Evolutionary conservation across 768 basidiomycete genomes (phyloP), one percentile per base, ranked within the genome.

Genomic region (Clitopilus hobsonii): DNA sequence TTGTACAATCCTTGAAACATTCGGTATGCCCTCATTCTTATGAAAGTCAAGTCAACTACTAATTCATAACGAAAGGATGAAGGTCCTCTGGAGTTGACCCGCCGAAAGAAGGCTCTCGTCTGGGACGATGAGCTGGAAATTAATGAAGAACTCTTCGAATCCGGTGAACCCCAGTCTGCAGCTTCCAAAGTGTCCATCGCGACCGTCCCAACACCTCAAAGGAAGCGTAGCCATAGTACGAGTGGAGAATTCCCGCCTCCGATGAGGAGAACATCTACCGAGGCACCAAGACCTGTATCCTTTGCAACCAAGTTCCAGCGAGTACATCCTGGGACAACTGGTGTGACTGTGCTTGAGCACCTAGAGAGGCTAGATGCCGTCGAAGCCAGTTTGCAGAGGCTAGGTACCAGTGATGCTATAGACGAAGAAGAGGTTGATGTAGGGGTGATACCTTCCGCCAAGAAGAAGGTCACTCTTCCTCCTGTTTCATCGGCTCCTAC

Each of bases 41-140:
- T 38, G 56, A 38, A 49, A 11, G 51, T n/a, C 7, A 27, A 18
- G 26, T 54, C n/a, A 48, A 28, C 26, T 53, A 55, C 29, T 54
- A 5, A 38, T 32, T 23, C 49, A 28, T 20, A 51, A n/a, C 7
- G 29, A 18, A 61, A 91, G 88, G 89, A 90, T 65, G 88, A 89
- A 91, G 91, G 92, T n/a, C 93, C 94, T 3, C 74, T 96, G 59
- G 94, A 96, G 63, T 74, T 96, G 25, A 94, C 93, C 2, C 80
- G 93, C n/a, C 75, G 92, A 52, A 81, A 80, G 54, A 92, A 84
- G 66, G 84, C 88, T 6, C 78, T 91, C 23, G 88, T 96, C 13
- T 91, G 88, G 86, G 88, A 91, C 58, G 94, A 95, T 52, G 88
- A 90, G 61, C 69, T 88, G n/a, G 88, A 91, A 65, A 68, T 91